Conservation (phyloP, 371 early-diverging fungal species). For the Mortierella sp. region DNA sequence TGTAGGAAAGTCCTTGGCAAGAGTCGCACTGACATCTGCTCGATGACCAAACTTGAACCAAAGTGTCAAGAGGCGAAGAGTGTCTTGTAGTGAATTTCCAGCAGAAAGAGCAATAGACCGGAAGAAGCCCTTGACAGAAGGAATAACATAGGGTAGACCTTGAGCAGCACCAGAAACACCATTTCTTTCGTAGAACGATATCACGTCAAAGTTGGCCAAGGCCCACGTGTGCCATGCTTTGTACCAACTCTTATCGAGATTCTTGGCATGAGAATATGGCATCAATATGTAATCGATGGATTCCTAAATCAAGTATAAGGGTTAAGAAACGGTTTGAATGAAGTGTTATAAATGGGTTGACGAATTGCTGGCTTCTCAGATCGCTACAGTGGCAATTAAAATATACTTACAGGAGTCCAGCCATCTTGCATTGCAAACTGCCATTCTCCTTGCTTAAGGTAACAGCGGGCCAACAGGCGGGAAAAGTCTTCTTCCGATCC, state of each 20-base stretch:
- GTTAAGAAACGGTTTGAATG: background rate
- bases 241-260: slow-evolving; percentile 95
- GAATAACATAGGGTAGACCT: slow-evolving; percentile 55
- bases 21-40: slow-evolving; percentile 88
- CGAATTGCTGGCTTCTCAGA: background rate
- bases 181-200: slow-evolving; percentile 75
- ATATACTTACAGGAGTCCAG: slow-evolving; percentile 66
- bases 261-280: slow-evolving; percentile 89
- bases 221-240: slow-evolving; percentile 99
- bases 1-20: slow-evolving; percentile 87
- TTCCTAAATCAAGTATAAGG: slow-evolving; percentile 45
- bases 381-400: background rate
- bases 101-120: slow-evolving; percentile 93
- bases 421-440: slow-evolving; percentile 85
- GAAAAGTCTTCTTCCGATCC: slow-evolving; percentile 62
- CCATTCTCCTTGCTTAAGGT: slow-evolving; percentile 95
- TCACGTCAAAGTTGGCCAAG: slow-evolving; percentile 92
- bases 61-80: slow-evolving; percentile 92
- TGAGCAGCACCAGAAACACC: slow-evolving; percentile 22
- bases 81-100: slow-evolving; percentile 96
- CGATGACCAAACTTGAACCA: slow-evolving; percentile 98
- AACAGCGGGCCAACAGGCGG: slow-evolving; percentile 88
- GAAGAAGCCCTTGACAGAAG: slow-evolving; percentile 84
- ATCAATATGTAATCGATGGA: slow-evolving; percentile 83
- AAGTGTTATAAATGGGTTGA: background rate